Evolutionary conservation across 148 eudicot genomes (phyloP).

Genomic region (Rhododendron ovatum): DNA sequence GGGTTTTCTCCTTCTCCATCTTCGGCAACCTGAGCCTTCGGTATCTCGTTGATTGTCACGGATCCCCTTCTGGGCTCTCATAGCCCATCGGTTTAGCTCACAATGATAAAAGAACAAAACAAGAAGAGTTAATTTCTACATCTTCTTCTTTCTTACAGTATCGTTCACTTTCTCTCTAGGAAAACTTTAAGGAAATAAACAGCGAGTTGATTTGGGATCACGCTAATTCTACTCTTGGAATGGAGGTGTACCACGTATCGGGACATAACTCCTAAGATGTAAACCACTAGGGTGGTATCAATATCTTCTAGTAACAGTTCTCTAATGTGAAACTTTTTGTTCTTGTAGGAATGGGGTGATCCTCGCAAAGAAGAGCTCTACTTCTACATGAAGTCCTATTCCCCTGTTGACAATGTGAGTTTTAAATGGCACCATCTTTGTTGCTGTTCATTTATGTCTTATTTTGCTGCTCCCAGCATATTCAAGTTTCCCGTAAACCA

Average conservation of each 20-base stretch:
- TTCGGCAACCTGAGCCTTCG: neutral
- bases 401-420: conserved; percentile 94
- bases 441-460: conserved; percentile 1
- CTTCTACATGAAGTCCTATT: conserved; percentile 84
- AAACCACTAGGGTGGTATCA: neutral
- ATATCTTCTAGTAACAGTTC: neutral
- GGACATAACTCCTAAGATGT: neutral
- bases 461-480: neutral
- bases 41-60: neutral
- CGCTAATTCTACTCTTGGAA: neutral
- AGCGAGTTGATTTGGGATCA: neutral
- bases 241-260: neutral
- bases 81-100: neutral
- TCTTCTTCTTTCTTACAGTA: neutral
- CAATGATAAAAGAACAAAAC: neutral
- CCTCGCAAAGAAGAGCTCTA: conserved; percentile 77
- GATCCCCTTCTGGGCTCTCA: neutral
- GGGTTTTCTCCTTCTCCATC: neutral
- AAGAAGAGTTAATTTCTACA: neutral
- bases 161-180: neutral
- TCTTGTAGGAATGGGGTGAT: conserved; percentile 96
- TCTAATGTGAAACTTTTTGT: conserved; percentile 3
- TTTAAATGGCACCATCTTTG: neutral
- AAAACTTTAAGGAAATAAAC: neutral
- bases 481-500: neutral